phyloP scores from a whole-genome alignment of 345 rosid species.

The Brassica incana region DNA sequence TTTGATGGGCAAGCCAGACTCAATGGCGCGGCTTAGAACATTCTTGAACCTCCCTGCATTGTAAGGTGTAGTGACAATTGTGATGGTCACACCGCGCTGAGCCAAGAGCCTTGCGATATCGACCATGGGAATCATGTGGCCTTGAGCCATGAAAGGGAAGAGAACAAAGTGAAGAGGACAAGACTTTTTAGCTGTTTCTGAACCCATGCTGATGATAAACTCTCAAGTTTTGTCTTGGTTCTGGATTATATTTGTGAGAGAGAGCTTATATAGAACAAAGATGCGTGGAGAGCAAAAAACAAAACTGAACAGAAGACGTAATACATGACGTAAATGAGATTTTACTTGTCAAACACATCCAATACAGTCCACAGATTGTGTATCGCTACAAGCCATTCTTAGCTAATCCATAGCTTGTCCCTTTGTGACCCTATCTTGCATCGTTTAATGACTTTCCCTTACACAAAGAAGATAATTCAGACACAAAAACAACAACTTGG shows the following conservation, averaged over 20 bases:
- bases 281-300: conserved; percentile 12
- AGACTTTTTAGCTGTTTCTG: neutral
- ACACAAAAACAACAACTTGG: conserved; percentile 13
- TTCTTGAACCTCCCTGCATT: conserved; percentile 37
- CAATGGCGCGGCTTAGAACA: conserved; percentile 18
- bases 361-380: conserved; percentile 8
- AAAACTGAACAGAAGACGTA: conserved; percentile 12
- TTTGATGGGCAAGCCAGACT: conserved; percentile 30
- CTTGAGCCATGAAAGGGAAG: conserved; percentile 30
- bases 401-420: conserved; percentile 22
- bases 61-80: conserved; percentile 46
- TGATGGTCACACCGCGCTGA: conserved; percentile 34
- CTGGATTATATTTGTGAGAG: neutral
- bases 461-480: no score
- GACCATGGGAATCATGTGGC: conserved; percentile 48
- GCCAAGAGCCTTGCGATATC: conserved; percentile 50
- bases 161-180: conserved; percentile 29
- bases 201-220: conserved; percentile 11
- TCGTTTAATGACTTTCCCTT: neutral
- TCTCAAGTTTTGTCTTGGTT: conserved; percentile 10
- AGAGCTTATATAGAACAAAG: conserved; percentile 18
- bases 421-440: conserved; percentile 11
- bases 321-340: conserved; percentile 25
- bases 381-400: conserved; percentile 11
- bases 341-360: conserved; percentile 12